Base-by-base conservation (phyloP, 352 stramenopile genomes). In the Phytophthora citricola region DNA sequence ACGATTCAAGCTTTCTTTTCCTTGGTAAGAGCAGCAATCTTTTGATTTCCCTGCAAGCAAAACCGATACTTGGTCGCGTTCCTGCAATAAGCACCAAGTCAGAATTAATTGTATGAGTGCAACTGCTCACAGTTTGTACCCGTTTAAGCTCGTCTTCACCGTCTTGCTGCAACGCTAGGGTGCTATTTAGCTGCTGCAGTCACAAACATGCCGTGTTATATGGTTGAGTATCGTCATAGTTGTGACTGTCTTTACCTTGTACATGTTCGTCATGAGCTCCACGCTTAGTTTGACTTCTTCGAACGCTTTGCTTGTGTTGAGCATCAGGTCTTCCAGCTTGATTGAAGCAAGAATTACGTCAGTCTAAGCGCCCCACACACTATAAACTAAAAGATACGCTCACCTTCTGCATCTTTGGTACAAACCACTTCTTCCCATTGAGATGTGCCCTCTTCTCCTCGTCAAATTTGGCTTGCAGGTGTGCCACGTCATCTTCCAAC, bases 201-300 rank as follows among this genome's bases (percentile, higher is more conserved):
- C 26, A n/a, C 14, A 20, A 43, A 22, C 14, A 22, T 22, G 14
- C 5, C n/a, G 38, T 22, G 22, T 43, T 43, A 10, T 43, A 8
- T 43, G 4, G 14, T 46, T 24, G 14, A 11, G n/a, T 15, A 17
- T 20, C 12, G 12, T 26, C 24, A 22, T 8, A 57, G 34, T 38
- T n/a, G 5, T 12, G n/a, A 48, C 44, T 29, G 10, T 36, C 8
- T 14, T 14, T 36, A 87, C 78, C 64, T 95, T 95, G 79, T 95
- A 95, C 85, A 95, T 93, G 57, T 90, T 95, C 7, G 85, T 90
- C 75, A 93, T 88, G 8, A 95, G 68, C 34, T 93, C 87, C 11
- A 95, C 87, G 59, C 89, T 95, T 17, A 95, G 68, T 57, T 92
- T 89, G 5, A 95, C 80, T 64, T 87, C 83, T 24, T 92, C 81